Percentiles rank a stretch among this genome's conserved stretches.
These are phyloP conservation scores for Priceomyces carsonii DNA, from an alignment of 805 yeast genomes.

Conservation along the genomic window DNA sequence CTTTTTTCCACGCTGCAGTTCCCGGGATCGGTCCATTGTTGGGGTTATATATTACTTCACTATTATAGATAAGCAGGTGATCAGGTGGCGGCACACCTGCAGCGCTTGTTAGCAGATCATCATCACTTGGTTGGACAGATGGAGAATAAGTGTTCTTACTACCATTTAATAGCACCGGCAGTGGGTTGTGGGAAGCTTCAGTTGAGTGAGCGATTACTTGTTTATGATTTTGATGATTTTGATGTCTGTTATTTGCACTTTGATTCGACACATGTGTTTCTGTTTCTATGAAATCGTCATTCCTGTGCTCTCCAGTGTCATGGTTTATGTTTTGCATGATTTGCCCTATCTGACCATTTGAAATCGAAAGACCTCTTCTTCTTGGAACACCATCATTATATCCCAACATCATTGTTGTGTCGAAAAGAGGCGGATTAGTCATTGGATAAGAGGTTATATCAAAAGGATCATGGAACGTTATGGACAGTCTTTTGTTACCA, in stretches of 20 bases:
- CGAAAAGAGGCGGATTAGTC: conserved; percentile 49
- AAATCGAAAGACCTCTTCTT: conserved; percentile 73
- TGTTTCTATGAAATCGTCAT: conserved; percentile 4
- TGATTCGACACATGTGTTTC: not conserved
- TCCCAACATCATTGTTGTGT: conserved; percentile 40
- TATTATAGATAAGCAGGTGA: conserved; percentile 52
- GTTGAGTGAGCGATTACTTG: not conserved
- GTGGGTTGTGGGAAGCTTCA: too few relatives aligned
- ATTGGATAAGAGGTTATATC: conserved; percentile 42
- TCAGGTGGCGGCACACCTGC: conserved; percentile 52
- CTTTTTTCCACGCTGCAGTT: conserved; percentile 67
- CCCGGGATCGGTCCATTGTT: conserved; percentile 62
- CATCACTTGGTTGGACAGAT: too few relatives aligned
- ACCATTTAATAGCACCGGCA: too few relatives aligned
- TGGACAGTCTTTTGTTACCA: not conserved
- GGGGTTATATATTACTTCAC: conserved; percentile 55
- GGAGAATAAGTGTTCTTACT: too few relatives aligned
- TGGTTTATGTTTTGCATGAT: conserved; percentile 62
- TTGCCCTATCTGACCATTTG: conserved; percentile 85
- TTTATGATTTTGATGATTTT: not conserved
- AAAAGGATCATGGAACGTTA: conserved; percentile 36
- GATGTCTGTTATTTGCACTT: not conserved
- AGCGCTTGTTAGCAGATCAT: conserved; percentile 10
- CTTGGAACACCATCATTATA: conserved; percentile 35
- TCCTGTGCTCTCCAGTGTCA: conserved; percentile 17